Evolutionary conservation across 2,329 filamentous ascomycete species (phyloP).

Genomic region (Dothideomycetes sp.): DNA sequence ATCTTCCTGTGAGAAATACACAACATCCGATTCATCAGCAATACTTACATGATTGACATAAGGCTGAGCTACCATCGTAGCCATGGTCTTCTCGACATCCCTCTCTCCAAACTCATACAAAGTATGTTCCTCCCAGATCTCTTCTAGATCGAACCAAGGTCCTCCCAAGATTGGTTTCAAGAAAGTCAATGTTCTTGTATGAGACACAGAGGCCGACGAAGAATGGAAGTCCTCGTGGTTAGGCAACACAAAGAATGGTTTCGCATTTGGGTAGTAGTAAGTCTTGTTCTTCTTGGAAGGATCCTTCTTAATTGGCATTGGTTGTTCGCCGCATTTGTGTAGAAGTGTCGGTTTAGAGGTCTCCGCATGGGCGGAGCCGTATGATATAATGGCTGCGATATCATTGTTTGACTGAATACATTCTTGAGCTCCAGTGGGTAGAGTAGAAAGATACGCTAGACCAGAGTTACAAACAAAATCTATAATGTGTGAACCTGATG

Average conservation of each 20-base stretch:
- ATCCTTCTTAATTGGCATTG: slow-evolving; percentile 12
- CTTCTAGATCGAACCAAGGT: slow-evolving; percentile 47
- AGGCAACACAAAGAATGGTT: slow-evolving; percentile 42
- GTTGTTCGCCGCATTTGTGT: slow-evolving; percentile 20
- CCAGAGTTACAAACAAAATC: slow-evolving; percentile 9
- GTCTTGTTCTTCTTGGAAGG: slow-evolving; percentile 26
- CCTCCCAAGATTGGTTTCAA: slow-evolving; percentile 55
- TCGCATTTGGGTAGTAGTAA: slow-evolving; percentile 39
- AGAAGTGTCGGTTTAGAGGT: slow-evolving; percentile 19
- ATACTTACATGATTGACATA: slow-evolving; percentile 31
- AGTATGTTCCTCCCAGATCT: slow-evolving; percentile 35
- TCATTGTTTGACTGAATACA: slow-evolving; percentile 18
- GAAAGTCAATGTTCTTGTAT: slow-evolving; percentile 57
- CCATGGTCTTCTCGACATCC: slow-evolving; percentile 24
- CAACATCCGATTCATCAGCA: too few relatives aligned
- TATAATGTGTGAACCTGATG: background rate
- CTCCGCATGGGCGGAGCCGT: slow-evolving; percentile 15
- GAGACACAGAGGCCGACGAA: slow-evolving; percentile 49
- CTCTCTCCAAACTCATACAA: slow-evolving; percentile 41
- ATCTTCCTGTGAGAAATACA: too few relatives aligned
- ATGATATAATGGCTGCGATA: slow-evolving; percentile 20
- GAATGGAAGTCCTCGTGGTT: slow-evolving; percentile 44
- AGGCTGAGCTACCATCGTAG: slow-evolving; percentile 23
- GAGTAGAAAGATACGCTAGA: slow-evolving; percentile 18
- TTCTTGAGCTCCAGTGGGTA: background rate